Conservation (phyloP, 495 filamentous ascomycete genomes). For the Penicillium waksmanii region DNA sequence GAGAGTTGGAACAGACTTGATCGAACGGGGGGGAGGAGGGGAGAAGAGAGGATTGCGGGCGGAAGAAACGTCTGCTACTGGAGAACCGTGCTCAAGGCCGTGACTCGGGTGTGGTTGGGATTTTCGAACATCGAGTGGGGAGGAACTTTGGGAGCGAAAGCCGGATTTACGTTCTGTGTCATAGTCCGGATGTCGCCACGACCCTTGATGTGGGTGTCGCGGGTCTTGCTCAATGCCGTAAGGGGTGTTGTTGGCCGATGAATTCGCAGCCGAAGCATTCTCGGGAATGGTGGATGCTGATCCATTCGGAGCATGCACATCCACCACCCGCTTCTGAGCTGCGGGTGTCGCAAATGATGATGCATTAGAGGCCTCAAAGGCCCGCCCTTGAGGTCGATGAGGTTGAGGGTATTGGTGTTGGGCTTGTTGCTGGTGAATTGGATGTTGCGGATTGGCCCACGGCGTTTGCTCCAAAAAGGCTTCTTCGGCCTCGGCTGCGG, state of each 20-base stretch:
- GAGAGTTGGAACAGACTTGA: constrained; percentile 41
- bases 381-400: constrained; percentile 39
- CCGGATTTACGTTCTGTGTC: constrained; percentile 44
- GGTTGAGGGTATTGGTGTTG: constrained; percentile 44
- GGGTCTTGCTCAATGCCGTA: constrained; percentile 48
- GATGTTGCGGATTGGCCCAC: constrained; percentile 88
- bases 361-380: constrained; percentile 33
- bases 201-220: constrained; percentile 25
- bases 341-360: constrained; percentile 56
- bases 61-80: constrained; percentile 21
- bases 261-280: constrained; percentile 48
- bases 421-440: constrained; percentile 62
- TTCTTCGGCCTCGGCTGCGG: constrained; percentile 79
- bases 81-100: constrained; percentile 35
- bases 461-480: constrained; percentile 81
- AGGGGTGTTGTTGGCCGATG: constrained; percentile 51
- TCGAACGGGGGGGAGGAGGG: constrained; percentile 36
- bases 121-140: constrained; percentile 51
- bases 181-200: constrained; percentile 42
- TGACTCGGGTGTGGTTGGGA: constrained; percentile 35
- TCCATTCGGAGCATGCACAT: constrained; percentile 56
- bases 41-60: constrained; percentile 42
- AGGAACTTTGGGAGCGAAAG: constrained; percentile 48
- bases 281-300: constrained; percentile 62
- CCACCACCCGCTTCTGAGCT: constrained; percentile 54